Evolutionary conservation across 1,284 basidiomycete species (phyloP), one percentile per base, ranked within the genome.

Genomic region (Schizopora paradoxa): DNA sequence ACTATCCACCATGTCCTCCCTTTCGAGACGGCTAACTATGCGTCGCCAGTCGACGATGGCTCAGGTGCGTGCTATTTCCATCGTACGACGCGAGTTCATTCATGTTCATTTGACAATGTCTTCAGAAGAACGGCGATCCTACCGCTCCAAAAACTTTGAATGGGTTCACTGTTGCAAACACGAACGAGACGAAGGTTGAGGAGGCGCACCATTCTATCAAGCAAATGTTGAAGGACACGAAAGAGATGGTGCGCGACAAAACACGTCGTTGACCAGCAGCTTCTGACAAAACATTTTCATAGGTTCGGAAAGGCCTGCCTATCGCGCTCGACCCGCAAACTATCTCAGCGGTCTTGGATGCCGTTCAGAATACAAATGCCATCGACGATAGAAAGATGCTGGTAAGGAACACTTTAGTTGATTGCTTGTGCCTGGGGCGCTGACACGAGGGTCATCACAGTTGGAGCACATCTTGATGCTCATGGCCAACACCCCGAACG

Each of bases 381-480:
- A 66, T 86, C 28, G 80, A 88, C 62, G 85, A 88, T 55, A 69
- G 85, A 43, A 72, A 73, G 58, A 65, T 72, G 55, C 51, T 77
- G 42, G 77, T 75, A 35, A 40, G 70, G n/a, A 18, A 39, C 26
- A 35, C 22, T 13, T 26, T 32, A 29, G 14, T 39, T 6, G 16
- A n/a, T n/a, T 39, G 6, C 4, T 11, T 44, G 44, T 63, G 64
- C 40, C 22, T 16, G 59, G 65, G 26, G 55, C 67, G 10, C 6
- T 13, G 6, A 35, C 21, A 29, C 6, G 37, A 19, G 13, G 11
- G 14, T 10, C 10, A 4, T 25, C 22, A 8, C 51, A 89, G 87
- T 77, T 89, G 41, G 83, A 87, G 56, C 70, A 85, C 54, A 66
- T 73, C 5, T 65, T 89, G 16, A 72, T 69, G 5, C 70, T 85